A percentile compares a stretch with the other conserved stretches of the same genome.
phyloP scores from a whole-genome alignment of 352 stramenopile species.

The Stramenopiles sp. region DNA sequence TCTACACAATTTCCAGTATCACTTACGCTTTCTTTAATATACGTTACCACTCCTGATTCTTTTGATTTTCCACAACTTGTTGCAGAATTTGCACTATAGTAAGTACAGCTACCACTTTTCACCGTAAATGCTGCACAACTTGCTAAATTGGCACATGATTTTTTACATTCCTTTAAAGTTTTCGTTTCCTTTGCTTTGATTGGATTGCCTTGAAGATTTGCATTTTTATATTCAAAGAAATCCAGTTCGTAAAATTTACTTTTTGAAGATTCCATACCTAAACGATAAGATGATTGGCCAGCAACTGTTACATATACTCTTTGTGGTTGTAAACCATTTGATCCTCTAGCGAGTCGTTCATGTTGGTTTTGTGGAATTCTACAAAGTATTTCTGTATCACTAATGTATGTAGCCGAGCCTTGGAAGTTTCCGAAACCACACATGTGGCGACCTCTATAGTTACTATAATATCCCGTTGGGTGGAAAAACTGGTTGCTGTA shows the following conservation, averaged over 20 bases:
- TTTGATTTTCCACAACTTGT: not conserved
- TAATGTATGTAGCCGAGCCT: not conserved
- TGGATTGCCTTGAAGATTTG: not conserved
- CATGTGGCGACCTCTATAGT: not conserved
- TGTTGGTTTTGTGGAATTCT: not conserved
- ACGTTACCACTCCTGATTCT: not conserved
- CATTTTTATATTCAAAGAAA: not conserved
- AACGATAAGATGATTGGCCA: not conserved
- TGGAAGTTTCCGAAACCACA: slow-evolving; percentile 6
- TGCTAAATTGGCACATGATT: not conserved
- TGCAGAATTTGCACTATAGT: not conserved
- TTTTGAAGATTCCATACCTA: not conserved
- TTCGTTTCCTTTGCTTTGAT: not conserved
- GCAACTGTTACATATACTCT: not conserved
- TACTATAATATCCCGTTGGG: not conserved
- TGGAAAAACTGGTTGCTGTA: not conserved
- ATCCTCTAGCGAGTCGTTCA: not conserved
- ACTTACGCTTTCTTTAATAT: not conserved
- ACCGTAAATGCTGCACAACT: not conserved
- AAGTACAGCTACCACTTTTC: not conserved
- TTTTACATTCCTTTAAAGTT: not conserved
- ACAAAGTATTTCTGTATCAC: not conserved
- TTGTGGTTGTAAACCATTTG: not conserved
- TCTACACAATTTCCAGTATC: not conserved
- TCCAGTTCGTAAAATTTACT: not conserved